A percentile compares a stretch with the other conserved stretches of the same genome.
These are phyloP conservation scores for Aspergillus sp. DNA, from an alignment of 2,329 filamentous ascomycete genomes.

Conservation along the genomic window DNA sequence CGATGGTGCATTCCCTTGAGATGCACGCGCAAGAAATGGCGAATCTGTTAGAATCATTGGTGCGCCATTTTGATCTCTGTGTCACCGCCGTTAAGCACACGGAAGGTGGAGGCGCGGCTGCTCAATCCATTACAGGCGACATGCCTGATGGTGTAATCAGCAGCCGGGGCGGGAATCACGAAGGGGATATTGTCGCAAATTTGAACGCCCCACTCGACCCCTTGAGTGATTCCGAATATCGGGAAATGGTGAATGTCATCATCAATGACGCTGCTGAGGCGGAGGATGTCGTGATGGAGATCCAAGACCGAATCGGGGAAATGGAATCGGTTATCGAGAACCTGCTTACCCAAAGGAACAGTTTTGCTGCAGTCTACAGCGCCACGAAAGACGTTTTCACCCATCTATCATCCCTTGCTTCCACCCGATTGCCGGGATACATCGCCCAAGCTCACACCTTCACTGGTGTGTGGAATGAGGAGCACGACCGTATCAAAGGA, in stretches of 20 bases:
- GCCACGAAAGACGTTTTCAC: constrained; percentile 67
- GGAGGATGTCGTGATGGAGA: constrained; percentile 66
- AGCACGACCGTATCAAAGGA: constrained; percentile 69
- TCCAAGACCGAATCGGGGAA: constrained; percentile 73
- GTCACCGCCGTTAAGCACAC: constrained; percentile 89
- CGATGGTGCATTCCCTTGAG: constrained; percentile 67
- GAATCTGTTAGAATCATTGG: constrained; percentile 75
- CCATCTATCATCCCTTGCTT: constrained; percentile 69
- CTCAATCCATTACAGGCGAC: constrained; percentile 68
- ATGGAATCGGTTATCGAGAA: constrained; percentile 74
- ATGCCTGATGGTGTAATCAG: constrained; percentile 57
- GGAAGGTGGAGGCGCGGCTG: constrained; percentile 75
- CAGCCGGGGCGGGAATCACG: constrained; percentile 37
- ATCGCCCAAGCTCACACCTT: constrained; percentile 54
- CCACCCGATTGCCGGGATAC: constrained; percentile 61
- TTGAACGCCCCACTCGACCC: constrained; percentile 63
- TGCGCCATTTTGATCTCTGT: constrained; percentile 89
- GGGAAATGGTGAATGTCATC: constrained; percentile 82
- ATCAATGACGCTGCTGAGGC: constrained; percentile 60
- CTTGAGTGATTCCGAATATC: constrained; percentile 74
- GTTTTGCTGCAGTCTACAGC: constrained; percentile 59
- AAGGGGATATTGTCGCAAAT: constrained; percentile 38
- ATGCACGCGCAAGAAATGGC: constrained; percentile 82
- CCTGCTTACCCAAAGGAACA: constrained; percentile 67
- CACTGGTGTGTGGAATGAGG: constrained; percentile 69